phyloP scores from a whole-genome alignment of 192 early-diverging fungal genomes.

The Bifiguratus adelaidae region DNA sequence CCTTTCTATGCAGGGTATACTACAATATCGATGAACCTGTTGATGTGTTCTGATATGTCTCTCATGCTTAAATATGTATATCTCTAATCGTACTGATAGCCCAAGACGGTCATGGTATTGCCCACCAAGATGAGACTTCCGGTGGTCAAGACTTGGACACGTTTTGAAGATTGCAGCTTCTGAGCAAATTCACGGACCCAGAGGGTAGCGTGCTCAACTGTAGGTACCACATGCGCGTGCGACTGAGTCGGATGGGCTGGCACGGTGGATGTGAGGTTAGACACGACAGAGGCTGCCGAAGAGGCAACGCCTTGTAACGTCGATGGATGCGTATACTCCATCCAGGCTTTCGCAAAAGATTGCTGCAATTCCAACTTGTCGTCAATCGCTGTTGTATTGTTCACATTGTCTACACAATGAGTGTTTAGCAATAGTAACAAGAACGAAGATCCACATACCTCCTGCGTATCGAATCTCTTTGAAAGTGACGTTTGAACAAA shows the following conservation, averaged over 20 bases:
- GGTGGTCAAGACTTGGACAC: constrained; percentile 67
- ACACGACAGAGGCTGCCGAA: too few relatives aligned
- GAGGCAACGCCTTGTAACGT: too few relatives aligned
- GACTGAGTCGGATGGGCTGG: constrained; percentile 3
- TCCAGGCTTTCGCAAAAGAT: constrained; percentile 47
- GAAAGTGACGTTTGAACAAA: constrained; percentile 67
- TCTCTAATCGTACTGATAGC: too few relatives aligned
- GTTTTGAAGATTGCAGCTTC: background rate
- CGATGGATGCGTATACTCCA: too few relatives aligned
- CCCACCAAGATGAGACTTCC: constrained; percentile 93
- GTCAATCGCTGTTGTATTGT: constrained; percentile 56
- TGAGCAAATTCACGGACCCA: constrained; percentile 21
- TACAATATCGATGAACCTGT: too few relatives aligned
- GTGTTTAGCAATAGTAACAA: too few relatives aligned
- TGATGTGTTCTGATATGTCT: too few relatives aligned
- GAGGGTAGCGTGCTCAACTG: constrained; percentile 59
- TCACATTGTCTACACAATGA: constrained; percentile 45
- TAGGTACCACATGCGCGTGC: constrained; percentile 49
- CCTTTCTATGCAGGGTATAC: too few relatives aligned
- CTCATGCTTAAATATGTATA: too few relatives aligned
- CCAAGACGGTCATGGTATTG: constrained; percentile 63
- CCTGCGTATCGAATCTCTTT: too few relatives aligned
- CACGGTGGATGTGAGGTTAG: too few relatives aligned
- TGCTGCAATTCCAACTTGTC: constrained; percentile 49
- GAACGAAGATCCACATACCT: too few relatives aligned